These are phyloP conservation scores for Russula sp. DNA, from an alignment of 768 basidiomycete species.

Conservation along the genomic window DNA sequence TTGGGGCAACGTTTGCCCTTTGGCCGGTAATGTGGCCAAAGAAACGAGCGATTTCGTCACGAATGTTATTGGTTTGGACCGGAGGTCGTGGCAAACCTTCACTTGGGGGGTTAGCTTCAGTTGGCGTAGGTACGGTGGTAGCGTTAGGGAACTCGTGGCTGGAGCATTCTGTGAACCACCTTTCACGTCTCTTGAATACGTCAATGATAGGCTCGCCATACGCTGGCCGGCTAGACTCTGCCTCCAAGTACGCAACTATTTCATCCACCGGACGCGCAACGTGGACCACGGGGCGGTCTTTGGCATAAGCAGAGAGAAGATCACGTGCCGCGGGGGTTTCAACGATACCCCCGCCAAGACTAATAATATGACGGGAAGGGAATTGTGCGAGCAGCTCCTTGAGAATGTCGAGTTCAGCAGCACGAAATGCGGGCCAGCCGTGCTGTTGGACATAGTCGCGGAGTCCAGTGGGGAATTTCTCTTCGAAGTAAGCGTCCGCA, in stretches of 20 bases:
- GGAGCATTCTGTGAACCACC: constrained; percentile 81
- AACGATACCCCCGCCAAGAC: constrained; percentile 91
- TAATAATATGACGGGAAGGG: constrained; percentile 65
- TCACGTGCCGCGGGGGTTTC: constrained; percentile 75
- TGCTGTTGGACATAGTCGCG: constrained; percentile 72
- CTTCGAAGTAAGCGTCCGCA: constrained; percentile 75
- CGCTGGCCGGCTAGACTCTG: constrained; percentile 74
- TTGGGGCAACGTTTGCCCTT: constrained; percentile 55
- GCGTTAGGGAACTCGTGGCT: constrained; percentile 82
- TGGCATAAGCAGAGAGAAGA: constrained; percentile 59
- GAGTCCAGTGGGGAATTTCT: constrained; percentile 53
- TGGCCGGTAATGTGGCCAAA: constrained; percentile 82
- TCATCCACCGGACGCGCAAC: constrained; percentile 76
- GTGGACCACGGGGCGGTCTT: constrained; percentile 73
- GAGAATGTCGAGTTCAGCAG: constrained; percentile 65
- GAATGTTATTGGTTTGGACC: constrained; percentile 33
- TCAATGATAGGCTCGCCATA: constrained; percentile 84
- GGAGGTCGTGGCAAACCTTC: constrained; percentile 19
- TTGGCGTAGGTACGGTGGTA: constrained; percentile 34
- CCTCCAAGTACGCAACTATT: constrained; percentile 72
- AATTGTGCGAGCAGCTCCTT: constrained; percentile 56
- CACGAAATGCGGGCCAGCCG: constrained; percentile 90
- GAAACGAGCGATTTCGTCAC: constrained; percentile 71
- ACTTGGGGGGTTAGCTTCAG: constrained; percentile 6
- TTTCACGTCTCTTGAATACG: constrained; percentile 75